Percentiles rank a stretch among this genome's conserved stretches.
Conservation (phyloP, 2,329 filamentous ascomycete species). For the Tolypocladium endophyticum region DNA sequence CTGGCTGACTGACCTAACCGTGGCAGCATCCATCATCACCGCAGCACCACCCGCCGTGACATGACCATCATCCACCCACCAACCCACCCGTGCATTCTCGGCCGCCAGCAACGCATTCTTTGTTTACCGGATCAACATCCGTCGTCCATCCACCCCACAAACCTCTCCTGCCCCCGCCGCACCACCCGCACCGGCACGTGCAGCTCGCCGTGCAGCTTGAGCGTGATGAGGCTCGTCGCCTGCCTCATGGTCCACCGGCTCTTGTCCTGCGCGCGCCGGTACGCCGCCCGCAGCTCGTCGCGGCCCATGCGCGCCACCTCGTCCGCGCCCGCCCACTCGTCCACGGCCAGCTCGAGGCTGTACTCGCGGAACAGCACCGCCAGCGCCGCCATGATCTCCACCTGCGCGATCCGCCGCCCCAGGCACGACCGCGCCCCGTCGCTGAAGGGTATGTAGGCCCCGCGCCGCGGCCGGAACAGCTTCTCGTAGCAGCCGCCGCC, state of each 20-base stretch:
- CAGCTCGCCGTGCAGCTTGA: constrained; percentile 53
- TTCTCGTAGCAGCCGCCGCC: constrained; percentile 52
- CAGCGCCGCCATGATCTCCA: constrained; percentile 45
- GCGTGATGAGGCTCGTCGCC: constrained; percentile 55
- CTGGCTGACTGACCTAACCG: too few species aligned
- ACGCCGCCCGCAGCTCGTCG: constrained; percentile 26
- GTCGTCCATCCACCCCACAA: constrained; percentile 32
- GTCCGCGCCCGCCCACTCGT: constrained; percentile 43
- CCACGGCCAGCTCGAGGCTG: constrained; percentile 61
- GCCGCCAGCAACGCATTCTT: too few species aligned
- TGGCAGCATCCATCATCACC: too few species aligned
- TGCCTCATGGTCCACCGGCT: constrained; percentile 40
- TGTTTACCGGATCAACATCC: not conserved
- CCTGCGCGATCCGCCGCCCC: constrained; percentile 47
- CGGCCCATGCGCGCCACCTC: constrained; percentile 25
- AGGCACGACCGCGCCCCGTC: constrained; percentile 48
- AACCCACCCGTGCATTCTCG: too few species aligned
- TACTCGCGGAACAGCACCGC: constrained; percentile 47
- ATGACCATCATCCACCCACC: too few species aligned
- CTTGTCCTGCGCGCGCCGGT: constrained; percentile 48
- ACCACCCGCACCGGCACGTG: constrained; percentile 59
- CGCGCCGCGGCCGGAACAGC: constrained; percentile 49
- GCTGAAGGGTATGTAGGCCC: constrained; percentile 47
- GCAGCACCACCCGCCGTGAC: too few species aligned
- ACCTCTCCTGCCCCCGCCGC: constrained; percentile 58